These are phyloP conservation scores for Stephanodiscus triporus DNA, from an alignment of 108 stramenopile genomes.

Conservation along the genomic window DNA sequence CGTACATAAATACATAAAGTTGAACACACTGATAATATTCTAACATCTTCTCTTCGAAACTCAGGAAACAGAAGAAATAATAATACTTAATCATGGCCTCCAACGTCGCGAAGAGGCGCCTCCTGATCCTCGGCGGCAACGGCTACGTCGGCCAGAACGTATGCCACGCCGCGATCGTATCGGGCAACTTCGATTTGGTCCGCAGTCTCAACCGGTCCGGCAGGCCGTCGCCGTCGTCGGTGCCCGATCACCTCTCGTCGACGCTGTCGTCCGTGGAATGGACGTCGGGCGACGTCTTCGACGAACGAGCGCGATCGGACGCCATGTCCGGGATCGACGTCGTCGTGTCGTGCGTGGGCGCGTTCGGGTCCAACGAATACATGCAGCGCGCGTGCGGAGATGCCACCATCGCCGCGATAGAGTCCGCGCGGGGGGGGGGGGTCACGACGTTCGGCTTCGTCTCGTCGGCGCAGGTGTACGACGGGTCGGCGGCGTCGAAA, in stretches of 20 bases:
- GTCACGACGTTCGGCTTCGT: slow-evolving; percentile 69
- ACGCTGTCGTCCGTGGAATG: slow-evolving; percentile 57
- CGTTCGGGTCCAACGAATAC: slow-evolving; percentile 72
- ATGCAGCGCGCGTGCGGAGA: slow-evolving; percentile 79
- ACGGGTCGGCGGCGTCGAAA: slow-evolving; percentile 34
- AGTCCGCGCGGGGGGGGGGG: slow-evolving; percentile 34
- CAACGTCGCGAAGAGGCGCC: slow-evolving; percentile 17
- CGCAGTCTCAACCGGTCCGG: slow-evolving; percentile 69
- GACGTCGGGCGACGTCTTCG: slow-evolving; percentile 66
- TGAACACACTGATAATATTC: too few relatives aligned
- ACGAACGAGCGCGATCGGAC: slow-evolving; percentile 36
- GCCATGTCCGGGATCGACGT: slow-evolving; percentile 55
- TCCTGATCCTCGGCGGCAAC: slow-evolving; percentile 77
- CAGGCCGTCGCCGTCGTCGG: slow-evolving; percentile 22
- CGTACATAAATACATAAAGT: too few relatives aligned
- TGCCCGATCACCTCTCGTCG: slow-evolving; percentile 20
- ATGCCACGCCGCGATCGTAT: slow-evolving; percentile 56
- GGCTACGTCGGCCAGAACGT: slow-evolving; percentile 83
- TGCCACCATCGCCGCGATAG: slow-evolving; percentile 69
- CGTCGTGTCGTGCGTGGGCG: slow-evolving; percentile 71
- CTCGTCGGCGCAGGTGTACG: slow-evolving; percentile 63
- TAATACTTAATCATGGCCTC: neutral
- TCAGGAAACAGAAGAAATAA: too few relatives aligned
- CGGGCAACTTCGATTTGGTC: slow-evolving; percentile 48
- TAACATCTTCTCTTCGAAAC: too few relatives aligned